Conservation (phyloP, 805 yeast species). For the Saccharomycopsis malanga region DNA sequence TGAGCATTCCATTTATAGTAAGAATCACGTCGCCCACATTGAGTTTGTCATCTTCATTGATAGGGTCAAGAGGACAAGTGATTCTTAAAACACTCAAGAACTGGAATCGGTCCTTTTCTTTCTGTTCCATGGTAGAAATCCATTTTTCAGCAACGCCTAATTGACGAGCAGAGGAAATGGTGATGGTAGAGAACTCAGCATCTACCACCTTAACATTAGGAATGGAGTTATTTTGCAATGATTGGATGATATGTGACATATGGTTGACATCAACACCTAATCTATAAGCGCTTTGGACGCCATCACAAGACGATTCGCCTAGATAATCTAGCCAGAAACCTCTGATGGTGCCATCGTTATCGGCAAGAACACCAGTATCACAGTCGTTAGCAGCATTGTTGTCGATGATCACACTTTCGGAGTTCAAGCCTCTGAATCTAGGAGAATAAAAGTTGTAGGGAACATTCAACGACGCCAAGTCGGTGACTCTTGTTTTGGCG, state of each 20-base stretch:
- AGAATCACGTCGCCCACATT: constrained; percentile 71
- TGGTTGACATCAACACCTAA: constrained; percentile 76
- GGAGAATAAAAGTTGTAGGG: constrained; percentile 67
- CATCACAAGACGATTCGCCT: constrained; percentile 60
- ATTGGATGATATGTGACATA: constrained; percentile 48
- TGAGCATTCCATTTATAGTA: constrained; percentile 56
- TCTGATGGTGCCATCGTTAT: constrained; percentile 68
- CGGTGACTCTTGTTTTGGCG: constrained; percentile 70
- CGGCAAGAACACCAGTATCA: constrained; percentile 71
- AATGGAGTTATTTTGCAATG: constrained; percentile 33
- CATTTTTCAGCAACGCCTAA: constrained; percentile 84
- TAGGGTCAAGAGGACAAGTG: constrained; percentile 36
- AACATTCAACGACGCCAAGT: constrained; percentile 64
- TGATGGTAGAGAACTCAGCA: constrained; percentile 64
- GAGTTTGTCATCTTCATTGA: constrained; percentile 24
- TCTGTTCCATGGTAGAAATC: constrained; percentile 62
- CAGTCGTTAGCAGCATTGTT: constrained; percentile 67
- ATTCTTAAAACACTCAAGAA: constrained; percentile 66
- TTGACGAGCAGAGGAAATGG: constrained; percentile 69
- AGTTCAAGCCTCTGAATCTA: constrained; percentile 76
- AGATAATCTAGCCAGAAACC: constrained; percentile 82
- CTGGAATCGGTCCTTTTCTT: constrained; percentile 59
- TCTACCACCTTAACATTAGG: constrained; percentile 68
- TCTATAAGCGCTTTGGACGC: constrained; percentile 50
- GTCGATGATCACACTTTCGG: constrained; percentile 72